Conservation (phyloP, 306 rosid species). For the Cotoneaster glaucophyllus region DNA sequence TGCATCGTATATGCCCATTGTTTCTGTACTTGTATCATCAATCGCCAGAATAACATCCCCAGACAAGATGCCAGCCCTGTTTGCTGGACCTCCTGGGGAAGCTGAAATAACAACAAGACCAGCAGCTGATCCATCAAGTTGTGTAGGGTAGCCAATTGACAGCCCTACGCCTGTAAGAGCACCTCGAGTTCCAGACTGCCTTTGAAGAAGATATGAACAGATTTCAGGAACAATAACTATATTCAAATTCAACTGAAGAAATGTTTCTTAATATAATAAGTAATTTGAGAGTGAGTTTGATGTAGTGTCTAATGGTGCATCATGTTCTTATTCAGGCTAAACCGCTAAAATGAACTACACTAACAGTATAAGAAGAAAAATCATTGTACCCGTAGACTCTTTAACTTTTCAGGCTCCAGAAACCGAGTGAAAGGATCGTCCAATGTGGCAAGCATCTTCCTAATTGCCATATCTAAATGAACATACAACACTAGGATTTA, state of each 20-base stretch:
- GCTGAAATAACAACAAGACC: slow-evolving; percentile 86
- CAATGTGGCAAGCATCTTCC: slow-evolving; percentile 93
- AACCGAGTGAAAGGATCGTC: slow-evolving; percentile 91
- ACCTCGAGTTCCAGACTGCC: slow-evolving; percentile 98
- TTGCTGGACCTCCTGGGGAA: slow-evolving; percentile 88
- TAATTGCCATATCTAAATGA: slow-evolving; percentile 69
- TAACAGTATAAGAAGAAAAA: slow-evolving; percentile 20
- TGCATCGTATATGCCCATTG: slow-evolving; percentile 86
- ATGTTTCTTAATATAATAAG: background rate
- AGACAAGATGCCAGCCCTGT: slow-evolving; percentile 74
- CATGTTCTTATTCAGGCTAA: slow-evolving; percentile 14
- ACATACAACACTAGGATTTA: slow-evolving; percentile 20
- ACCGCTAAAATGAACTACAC: background rate
- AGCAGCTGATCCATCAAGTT: slow-evolving; percentile 45
- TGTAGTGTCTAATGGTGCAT: background rate
- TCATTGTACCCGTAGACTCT: slow-evolving; percentile 69
- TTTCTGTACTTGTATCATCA: slow-evolving; percentile 72
- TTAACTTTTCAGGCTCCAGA: slow-evolving; percentile 88
- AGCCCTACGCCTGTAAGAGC: slow-evolving; percentile 92
- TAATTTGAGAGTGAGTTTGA: background rate
- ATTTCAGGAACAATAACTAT: slow-evolving; percentile 24
- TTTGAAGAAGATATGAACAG: slow-evolving; percentile 52
- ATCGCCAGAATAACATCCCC: slow-evolving; percentile 82
- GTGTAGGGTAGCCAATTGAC: slow-evolving; percentile 82
- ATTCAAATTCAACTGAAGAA: slow-evolving; percentile 13